A percentile compares a stretch with the other conserved stretches of the same genome.
These are phyloP conservation scores for Ustilago sp. DNA, from an alignment of 1,284 basidiomycete species.

Conservation along the genomic window DNA sequence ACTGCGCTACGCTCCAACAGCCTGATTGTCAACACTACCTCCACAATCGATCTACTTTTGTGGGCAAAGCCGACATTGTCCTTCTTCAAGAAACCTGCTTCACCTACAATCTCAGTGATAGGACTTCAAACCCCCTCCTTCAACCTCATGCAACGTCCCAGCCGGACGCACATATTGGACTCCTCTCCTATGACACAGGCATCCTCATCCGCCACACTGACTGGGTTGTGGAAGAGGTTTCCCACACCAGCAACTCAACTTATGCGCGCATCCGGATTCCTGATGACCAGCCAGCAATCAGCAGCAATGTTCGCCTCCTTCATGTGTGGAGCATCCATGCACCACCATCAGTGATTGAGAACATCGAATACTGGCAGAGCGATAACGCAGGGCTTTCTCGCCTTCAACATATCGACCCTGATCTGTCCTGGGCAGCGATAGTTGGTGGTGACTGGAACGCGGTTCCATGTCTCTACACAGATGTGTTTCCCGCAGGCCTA, in stretches of 20 bases:
- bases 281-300: slow-evolving; percentile 3
- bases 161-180: background rate
- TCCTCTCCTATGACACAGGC: slow-evolving; percentile 6
- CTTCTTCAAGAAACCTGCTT: slow-evolving; percentile 1
- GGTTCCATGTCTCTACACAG: background rate
- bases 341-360: background rate
- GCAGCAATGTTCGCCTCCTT: slow-evolving; percentile 2
- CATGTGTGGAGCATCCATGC: slow-evolving; percentile 16
- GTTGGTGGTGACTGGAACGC: slow-evolving; percentile 19
- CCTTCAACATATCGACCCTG: background rate
- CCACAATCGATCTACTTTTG: background rate
- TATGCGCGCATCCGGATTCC: background rate
- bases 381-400: background rate
- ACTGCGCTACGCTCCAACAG: slow-evolving; percentile 2
- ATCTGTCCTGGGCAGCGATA: background rate
- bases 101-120: background rate
- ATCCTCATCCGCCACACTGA: slow-evolving; percentile 8
- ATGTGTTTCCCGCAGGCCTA: slow-evolving; percentile 1
- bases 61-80: slow-evolving; percentile 12
- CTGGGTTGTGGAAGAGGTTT: slow-evolving; percentile 4
- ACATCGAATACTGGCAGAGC: slow-evolving; percentile 4
- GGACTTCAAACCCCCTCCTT: slow-evolving; percentile 5
- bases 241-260: background rate
- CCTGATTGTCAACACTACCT: background rate
- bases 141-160: background rate